Evolutionary conservation across 169 alveolate species (phyloP), one percentile per base, ranked within the genome.

Genomic region (Babesia bovis): DNA sequence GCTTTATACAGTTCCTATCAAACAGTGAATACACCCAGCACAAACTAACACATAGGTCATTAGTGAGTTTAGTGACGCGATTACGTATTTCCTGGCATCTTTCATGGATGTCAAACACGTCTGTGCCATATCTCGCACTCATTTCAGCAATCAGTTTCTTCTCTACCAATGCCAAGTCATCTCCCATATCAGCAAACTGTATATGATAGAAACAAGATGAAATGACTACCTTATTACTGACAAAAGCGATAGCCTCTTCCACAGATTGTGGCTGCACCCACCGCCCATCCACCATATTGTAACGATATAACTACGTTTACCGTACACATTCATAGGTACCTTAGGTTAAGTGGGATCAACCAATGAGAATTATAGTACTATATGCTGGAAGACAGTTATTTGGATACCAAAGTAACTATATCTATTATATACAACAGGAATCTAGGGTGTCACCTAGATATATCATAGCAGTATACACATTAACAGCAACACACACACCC

Each of bases 161-260:
- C 51, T 75, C 85, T 1, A 75, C 85, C 44, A 75, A 47, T 5
- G 19, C 52, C 38, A 75, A 23, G 53, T 75, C 85, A 26, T 75
- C 53, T 21, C 63, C 85, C 40, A 75, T 33, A 15, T 42, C 61
- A 21, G 58, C 78, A 66, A 75, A 75, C 85, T 75, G 59, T 17
- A 28, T 55, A 13, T 13, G 4, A n/a, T 35, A 23, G 23, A 19
- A 0, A 6, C 25, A 56, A 2, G 15, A 13, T 35, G 7, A n/a
- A 26, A 51, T 9, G 67, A 26, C 25, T 65, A 75, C 85, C 78
- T 57, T 75, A 40, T 51, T 26, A 4, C 65, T 36, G 30, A 75
- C 57, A 23, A 50, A 51, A 1, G 59, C 72, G 26, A 75, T 65
- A 9, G 85, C 65, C 28, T 75, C 85, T 26, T 75, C 85, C 66